A percentile compares a stretch with the other conserved stretches of the same genome.
These are phyloP conservation scores for Spergularia azorica DNA, from an alignment of 179 eudicot genomes.

Conservation along the genomic window DNA sequence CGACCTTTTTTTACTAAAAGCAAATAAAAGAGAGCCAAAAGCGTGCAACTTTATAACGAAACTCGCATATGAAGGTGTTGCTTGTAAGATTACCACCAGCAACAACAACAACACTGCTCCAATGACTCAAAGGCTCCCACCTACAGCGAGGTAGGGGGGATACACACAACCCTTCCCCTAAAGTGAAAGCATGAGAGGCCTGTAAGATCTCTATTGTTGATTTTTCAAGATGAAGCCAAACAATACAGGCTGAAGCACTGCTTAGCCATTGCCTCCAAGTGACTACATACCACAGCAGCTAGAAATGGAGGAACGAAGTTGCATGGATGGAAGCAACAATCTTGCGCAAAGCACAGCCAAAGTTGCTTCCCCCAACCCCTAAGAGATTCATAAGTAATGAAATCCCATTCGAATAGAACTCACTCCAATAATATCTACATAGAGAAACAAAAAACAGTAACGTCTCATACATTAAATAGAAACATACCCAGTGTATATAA, in stretches of 20 bases:
- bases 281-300: background rate
- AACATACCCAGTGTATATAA: conserved; percentile 91
- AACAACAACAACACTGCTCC: too few relatives aligned
- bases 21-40: background rate
- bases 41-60: background rate
- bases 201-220: background rate
- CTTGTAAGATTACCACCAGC: background rate
- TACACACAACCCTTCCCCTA: too few relatives aligned
- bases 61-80: background rate
- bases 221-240: background rate
- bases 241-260: background rate
- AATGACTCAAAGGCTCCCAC: too few relatives aligned
- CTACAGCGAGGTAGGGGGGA: too few relatives aligned
- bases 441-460: background rate
- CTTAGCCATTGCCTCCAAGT: background rate
- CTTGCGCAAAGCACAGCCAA: background rate
- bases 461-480: conserved; percentile 12
- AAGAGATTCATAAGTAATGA: background rate
- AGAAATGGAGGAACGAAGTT: background rate
- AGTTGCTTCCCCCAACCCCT: background rate
- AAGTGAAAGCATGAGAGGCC: too few relatives aligned
- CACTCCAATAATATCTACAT: background rate
- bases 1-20: background rate
- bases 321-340: background rate
- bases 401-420: background rate